Evolutionary conservation across 805 yeast genomes (phyloP).

Genomic region (Tetrapisispora nanseiensis): DNA sequence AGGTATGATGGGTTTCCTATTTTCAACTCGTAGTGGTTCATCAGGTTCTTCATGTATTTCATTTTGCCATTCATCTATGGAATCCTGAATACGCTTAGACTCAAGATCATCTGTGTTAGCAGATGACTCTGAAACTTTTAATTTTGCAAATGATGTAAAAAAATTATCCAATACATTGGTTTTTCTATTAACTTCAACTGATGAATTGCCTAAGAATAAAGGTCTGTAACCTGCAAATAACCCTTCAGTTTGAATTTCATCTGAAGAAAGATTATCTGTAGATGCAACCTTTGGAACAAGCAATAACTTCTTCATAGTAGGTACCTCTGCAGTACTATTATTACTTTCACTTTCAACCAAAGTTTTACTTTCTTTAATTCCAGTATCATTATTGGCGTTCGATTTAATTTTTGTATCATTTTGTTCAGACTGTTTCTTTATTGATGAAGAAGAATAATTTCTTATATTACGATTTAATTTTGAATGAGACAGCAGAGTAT

Average conservation of each 20-base stretch:
- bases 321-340: not conserved
- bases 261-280: slow-evolving; percentile 21
- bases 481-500: no score
- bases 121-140: slow-evolving; percentile 7
- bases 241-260: slow-evolving; percentile 30
- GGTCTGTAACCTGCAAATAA: slow-evolving; percentile 40
- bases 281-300: slow-evolving; percentile 24
- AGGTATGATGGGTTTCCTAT: slow-evolving; percentile 27
- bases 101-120: slow-evolving; percentile 4
- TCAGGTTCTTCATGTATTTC: slow-evolving; percentile 4
- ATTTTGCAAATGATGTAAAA: slow-evolving; percentile 10
- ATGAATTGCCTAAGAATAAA: slow-evolving; percentile 32
- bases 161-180: slow-evolving; percentile 11
- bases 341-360: not conserved
- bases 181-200: slow-evolving; percentile 8
- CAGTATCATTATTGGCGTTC: not conserved
- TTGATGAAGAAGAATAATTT: not conserved
- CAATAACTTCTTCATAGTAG: not conserved
- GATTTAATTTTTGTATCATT: not conserved
- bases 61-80: slow-evolving; percentile 14
- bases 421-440: not conserved
- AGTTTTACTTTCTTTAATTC: not conserved
- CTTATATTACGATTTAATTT: not conserved
- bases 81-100: slow-evolving; percentile 12
- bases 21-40: slow-evolving; percentile 2